Base-by-base conservation (phyloP, 768 basidiomycete species). In the Termitomyces sp. region DNA sequence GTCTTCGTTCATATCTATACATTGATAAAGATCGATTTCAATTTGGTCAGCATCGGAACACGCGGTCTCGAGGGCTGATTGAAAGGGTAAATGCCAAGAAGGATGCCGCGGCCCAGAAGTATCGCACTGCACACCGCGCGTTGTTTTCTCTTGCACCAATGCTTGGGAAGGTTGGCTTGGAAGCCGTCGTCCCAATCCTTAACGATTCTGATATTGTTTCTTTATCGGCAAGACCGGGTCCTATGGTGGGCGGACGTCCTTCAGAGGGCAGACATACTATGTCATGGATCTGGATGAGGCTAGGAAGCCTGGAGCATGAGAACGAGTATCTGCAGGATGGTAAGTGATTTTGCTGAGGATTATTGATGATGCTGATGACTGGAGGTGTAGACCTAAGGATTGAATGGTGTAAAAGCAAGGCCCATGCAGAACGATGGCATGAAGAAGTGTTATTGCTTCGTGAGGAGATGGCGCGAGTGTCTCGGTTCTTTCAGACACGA, bases 221-320 rank as follows among this genome's bases (percentile, higher is more conserved):
- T 36, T 33, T 64, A 15, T 48, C 50, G 1, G 46, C 53, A n/a
- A 44, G 16, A 36, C 20, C 15, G 23, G 44, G 36, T n/a, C 25
- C 43, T 11, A 57, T 15, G 29, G 18, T 9, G 2, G 16, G 32
- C 23, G n/a, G 35, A 27, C 20, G 45, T 40, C 31, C 15, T 35
- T 54, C 42, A 32, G 50, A 52, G 42, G 63, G 59, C 2, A 13
- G 31, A 12, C 49, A 47, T 12, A 54, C 20, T 1, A 16, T 60
- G 39, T 62, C 58, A 6, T 64, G 63, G 61, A 60, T 64, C 25
- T 64, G 63, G 63, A 56, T n/a, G 20, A 9, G 36, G 32, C 40
- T 60, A 20, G 61, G 61, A 22, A 33, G 31, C 22, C 16, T 36
- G 16, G 48, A 43, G 15, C 22, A 53, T 6, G 42, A 51, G 27